Evolutionary conservation across 495 filamentous ascomycete species (phyloP), one percentile per base, ranked within the genome.

Genomic region (Eremomyces bilateralis): DNA sequence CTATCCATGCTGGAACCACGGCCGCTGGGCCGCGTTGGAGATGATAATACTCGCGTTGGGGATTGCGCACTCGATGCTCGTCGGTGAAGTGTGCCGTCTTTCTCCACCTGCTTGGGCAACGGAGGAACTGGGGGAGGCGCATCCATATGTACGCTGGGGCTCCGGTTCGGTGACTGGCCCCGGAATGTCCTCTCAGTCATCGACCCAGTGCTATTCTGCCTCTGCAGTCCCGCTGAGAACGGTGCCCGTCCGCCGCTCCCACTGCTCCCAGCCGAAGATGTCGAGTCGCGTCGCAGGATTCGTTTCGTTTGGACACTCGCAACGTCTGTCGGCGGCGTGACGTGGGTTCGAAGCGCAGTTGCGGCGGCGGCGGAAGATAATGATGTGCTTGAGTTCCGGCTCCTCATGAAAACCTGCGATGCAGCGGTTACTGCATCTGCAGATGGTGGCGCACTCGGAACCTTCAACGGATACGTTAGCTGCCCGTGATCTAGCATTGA

Each of bases 141-240:
- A 40, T 68, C 58, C n/a, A 29, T 32, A 21, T 54, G 34, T 16
- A 29, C 28, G 18, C 27, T 34, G 40, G 34, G 33, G 16, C 31
- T 38, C 27, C 65, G 53, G 53, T 56, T 59, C 41, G 80, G 61
- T 39, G 81, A 67, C 36, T 71, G 53, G 42, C 76, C 61, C 38
- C 83, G 68, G 53, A 93, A 92, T 1, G 80, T 80, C 25, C 83
- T 65, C 41, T 81, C 75, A 27, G 66, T 73, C 82, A 93, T 91
- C 20, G 80, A 91, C 11, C 71, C 67, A 29, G 62, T 67, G 52
- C 83, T 93, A 19, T 56, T 65, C 19, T 62, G 60, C 30, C 83
- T 61, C 36, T 67, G 64, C 22, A 85, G 58, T 6, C 52, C 55
- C 24, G 34, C 51, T 45, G 35, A 52, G 54, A 50, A 52, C 51